A percentile compares a stretch with the other conserved stretches of the same genome.
Conservation (phyloP, 352 stramenopile genomes). For the Globisporangium camurandrum region DNA sequence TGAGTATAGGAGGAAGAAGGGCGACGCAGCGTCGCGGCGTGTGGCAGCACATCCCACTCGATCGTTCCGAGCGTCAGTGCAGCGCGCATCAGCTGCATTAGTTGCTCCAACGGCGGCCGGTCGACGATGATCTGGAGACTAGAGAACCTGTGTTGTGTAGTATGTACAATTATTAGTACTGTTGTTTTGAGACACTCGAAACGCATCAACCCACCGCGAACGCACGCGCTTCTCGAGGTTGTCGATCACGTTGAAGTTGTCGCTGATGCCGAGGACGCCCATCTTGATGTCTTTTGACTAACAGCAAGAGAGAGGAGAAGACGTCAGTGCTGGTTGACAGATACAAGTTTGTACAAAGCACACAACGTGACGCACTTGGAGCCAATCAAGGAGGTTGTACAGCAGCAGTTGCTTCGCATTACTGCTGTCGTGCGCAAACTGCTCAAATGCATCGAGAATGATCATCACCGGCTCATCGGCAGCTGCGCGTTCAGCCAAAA, state of each 20-base stretch:
- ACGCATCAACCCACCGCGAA: conserved; percentile 30
- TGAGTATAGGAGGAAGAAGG: conserved; percentile 25
- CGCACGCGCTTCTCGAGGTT: conserved; percentile 78
- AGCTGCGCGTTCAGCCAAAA: conserved; percentile 46
- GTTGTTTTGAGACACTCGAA: background rate
- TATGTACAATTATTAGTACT: background rate
- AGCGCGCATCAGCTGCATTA: conserved; percentile 34
- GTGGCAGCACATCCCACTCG: conserved; percentile 18
- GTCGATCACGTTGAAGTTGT: conserved; percentile 77
- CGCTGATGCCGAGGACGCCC: conserved; percentile 68
- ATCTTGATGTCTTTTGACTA: conserved; percentile 76
- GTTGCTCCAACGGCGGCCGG: conserved; percentile 40
- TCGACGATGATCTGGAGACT: conserved; percentile 74
- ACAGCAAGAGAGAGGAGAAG: no score
- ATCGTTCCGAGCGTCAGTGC: conserved; percentile 31
- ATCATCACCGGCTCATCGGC: conserved; percentile 53
- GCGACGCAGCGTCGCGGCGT: conserved; percentile 1
- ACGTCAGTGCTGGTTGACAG: no score
- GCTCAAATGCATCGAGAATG: conserved; percentile 66
- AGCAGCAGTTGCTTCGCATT: conserved; percentile 74
- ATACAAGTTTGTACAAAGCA: background rate
- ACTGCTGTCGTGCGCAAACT: conserved; percentile 55
- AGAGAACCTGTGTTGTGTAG: conserved; percentile 45
- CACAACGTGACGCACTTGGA: conserved; percentile 29
- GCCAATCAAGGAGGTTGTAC: conserved; percentile 83